Base-by-base conservation (phyloP, 129 eudicot species). In the Apium graveolens region DNA sequence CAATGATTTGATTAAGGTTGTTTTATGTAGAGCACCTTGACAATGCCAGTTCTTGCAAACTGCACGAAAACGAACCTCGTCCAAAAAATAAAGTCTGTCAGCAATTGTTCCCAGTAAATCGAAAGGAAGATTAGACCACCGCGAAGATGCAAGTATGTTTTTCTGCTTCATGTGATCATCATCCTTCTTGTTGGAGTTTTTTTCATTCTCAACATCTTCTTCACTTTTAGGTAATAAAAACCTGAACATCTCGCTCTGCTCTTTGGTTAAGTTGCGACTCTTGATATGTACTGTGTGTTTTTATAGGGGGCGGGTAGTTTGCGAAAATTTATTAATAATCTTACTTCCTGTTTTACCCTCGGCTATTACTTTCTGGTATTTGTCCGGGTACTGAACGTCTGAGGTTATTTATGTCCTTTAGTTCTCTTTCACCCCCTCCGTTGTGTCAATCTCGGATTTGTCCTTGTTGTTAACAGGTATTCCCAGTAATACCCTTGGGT, bases 31-130 rank as follows among this genome's bases (percentile, higher is more conserved):
- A 66, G 72, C 7, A 29, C 24, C 72, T 29, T 32, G 41, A 9
- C 8, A 66, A 66, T 16, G 72, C 72, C 37, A 66, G 39, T 66
- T 14, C 72, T 65, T 65, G 70, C 70, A 65, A 29, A 65, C 70
- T 12, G 70, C 70, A 65, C 38, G 38, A 65, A 65, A 65, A 29
- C 70, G 70, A 65, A n/a, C 65, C 65, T 57, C 65, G 31, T 65
- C 38, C 0, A 11, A 0, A 11, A 12, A 65, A 65, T 31, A 65
- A 5, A 65, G 70, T 29, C 70, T 65, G 70, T 65, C 70, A 12
- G 38, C 38, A 2, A 65, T 65, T 29, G 18, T 14, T 65, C 38
- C 70, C 18, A 31, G 13, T 65, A 29, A 65, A 65, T 65, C 70
- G 0, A 29, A 27, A 0, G 70, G 70, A 65, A 65, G 38, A 65